phyloP scores from a whole-genome alignment of 192 early-diverging fungal genomes.

The Coemansia sp. region DNA sequence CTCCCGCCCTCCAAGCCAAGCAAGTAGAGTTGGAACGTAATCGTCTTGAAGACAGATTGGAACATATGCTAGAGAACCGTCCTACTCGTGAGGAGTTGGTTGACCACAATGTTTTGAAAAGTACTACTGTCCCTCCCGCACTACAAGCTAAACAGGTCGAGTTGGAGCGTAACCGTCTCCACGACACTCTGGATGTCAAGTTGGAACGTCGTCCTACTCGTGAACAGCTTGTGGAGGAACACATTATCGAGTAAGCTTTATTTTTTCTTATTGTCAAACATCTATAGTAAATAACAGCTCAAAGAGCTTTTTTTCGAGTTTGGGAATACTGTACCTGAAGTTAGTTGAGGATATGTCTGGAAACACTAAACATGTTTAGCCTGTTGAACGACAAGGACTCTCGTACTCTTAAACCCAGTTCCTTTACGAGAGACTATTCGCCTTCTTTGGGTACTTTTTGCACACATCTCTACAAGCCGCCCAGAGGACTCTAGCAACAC shows the following conservation, averaged over 20 bases:
- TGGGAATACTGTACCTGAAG: not conserved
- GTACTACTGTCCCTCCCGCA: conserved; percentile 33
- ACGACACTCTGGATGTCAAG: conserved; percentile 62
- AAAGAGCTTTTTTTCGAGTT: not conserved
- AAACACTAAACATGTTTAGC: too few species aligned
- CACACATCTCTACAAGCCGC: not conserved
- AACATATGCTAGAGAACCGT: conserved; percentile 61
- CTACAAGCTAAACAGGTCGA: conserved; percentile 42
- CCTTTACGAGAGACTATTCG: not conserved
- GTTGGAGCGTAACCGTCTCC: conserved; percentile 41
- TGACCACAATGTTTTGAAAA: conserved; percentile 63
- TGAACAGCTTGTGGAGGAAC: conserved; percentile 63
- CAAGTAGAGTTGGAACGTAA: conserved; percentile 34
- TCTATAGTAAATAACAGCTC: not conserved
- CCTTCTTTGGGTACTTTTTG: not conserved
- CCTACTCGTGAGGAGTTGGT: conserved; percentile 62
- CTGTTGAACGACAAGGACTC: too few species aligned
- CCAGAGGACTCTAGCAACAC: not conserved
- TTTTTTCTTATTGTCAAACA: not conserved
- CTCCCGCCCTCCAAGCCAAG: conserved; percentile 43
- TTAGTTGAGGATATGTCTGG: too few species aligned
- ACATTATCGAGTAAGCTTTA: conserved; percentile 27
- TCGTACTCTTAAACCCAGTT: not conserved
- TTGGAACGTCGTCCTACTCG: conserved; percentile 59
- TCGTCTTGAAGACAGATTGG: conserved; percentile 58